These are phyloP conservation scores for Chlorella ohadii DNA, from an alignment of 139 green algal species.

Conservation along the genomic window DNA sequence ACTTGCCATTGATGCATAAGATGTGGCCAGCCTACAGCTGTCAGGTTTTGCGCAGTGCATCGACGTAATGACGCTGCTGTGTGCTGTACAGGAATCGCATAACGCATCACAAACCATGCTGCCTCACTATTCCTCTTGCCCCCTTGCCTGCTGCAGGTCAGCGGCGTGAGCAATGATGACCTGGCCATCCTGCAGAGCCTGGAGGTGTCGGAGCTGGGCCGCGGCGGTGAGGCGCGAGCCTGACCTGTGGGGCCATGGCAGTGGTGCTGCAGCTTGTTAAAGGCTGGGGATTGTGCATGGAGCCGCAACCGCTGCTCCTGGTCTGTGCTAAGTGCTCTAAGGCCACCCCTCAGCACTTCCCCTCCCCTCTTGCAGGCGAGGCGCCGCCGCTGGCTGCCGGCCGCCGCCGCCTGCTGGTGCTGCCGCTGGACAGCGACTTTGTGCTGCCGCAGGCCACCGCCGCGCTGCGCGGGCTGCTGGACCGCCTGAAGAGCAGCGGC, in stretches of 20 bases:
- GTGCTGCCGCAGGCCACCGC: constrained; percentile 21
- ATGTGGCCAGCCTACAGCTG: too few species aligned
- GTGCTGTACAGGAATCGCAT: too few species aligned
- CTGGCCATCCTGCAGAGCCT: constrained; percentile 38
- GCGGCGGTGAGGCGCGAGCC: neutral
- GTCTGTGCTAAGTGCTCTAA: too few species aligned
- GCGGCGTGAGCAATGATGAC: constrained; percentile 48
- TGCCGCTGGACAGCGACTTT: constrained; percentile 50
- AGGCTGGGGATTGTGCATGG: too few species aligned
- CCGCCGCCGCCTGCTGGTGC: constrained; percentile 40
- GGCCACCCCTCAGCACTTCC: neutral
- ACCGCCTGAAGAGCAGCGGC: constrained; percentile 1
- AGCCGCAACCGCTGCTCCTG: too few species aligned
- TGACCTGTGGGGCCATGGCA: neutral
- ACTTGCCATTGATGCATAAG: too few species aligned
- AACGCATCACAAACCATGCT: too few species aligned
- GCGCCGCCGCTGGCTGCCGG: neutral
- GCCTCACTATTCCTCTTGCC: too few species aligned
- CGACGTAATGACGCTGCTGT: too few species aligned
- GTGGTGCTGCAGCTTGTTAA: too few species aligned
- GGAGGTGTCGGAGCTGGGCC: neutral
- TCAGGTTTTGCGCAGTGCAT: too few species aligned
- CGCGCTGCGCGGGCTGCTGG: constrained; percentile 17
- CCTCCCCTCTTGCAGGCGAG: constrained; percentile 1
- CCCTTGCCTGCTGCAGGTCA: neutral